Evolutionary conservation across 345 rosid genomes (phyloP).

Genomic region (Microthlaspi erraticum): DNA sequence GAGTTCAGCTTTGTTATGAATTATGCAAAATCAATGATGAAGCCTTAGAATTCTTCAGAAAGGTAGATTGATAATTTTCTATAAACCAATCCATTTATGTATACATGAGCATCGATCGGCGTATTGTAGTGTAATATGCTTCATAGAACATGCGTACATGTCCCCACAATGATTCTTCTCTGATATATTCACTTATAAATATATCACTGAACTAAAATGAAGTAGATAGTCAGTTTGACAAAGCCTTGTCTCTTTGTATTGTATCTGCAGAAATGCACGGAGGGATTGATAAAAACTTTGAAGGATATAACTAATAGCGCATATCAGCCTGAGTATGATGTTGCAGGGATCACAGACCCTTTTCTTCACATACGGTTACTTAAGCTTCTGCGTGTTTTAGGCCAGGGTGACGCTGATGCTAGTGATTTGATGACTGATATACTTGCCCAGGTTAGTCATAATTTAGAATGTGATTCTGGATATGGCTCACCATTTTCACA

Average conservation of each 20-base stretch:
- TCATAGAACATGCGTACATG: conserved; percentile 24
- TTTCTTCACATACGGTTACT: conserved; percentile 98
- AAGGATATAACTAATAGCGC: conserved; percentile 91
- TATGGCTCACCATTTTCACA: conserved; percentile 18
- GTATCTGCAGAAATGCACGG: conserved; percentile 78
- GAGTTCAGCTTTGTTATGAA: conserved; percentile 94
- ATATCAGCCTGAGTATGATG: conserved; percentile 96
- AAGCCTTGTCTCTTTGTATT: conserved; percentile 25
- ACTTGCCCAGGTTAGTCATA: conserved; percentile 84
- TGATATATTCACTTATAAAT: conserved; percentile 3
- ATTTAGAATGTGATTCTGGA: conserved; percentile 21
- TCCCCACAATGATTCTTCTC: conserved; percentile 11
- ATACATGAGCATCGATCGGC: background rate
- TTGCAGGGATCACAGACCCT: conserved; percentile 97
- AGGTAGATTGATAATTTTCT: conserved; percentile 55
- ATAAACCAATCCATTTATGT: conserved; percentile 4
- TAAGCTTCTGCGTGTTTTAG: conserved; percentile 80
- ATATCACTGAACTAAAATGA: conserved; percentile 12
- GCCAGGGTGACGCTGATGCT: conserved; percentile 94
- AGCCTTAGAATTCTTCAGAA: conserved; percentile 84
- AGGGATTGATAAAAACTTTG: conserved; percentile 83
- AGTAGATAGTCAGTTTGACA: conserved; percentile 15
- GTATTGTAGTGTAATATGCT: background rate
- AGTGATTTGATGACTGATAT: conserved; percentile 98
- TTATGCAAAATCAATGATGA: conserved; percentile 86